phyloP scores from a whole-genome alignment of 1,139 yeast species.

The Debaryomyces nepalensis region DNA sequence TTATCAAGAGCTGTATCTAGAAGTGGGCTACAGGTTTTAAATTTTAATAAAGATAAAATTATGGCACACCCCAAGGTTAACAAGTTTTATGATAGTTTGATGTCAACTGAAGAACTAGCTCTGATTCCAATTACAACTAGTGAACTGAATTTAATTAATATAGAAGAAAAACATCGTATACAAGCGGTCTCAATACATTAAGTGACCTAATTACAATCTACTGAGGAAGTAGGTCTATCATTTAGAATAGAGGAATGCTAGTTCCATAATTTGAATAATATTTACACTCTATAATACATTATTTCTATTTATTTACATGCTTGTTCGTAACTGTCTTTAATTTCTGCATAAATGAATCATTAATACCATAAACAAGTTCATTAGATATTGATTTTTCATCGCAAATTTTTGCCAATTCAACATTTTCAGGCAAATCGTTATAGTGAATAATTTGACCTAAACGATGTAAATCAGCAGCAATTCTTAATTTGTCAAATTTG shows the following conservation, averaged over 20 bases:
- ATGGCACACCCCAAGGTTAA: conserved; percentile 66
- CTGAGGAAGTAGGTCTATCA: no score
- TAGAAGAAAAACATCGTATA: not conserved
- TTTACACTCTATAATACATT: conserved; percentile 4
- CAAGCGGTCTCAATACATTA: not conserved
- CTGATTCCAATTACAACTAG: not conserved
- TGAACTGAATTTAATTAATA: not conserved
- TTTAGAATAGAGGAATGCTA: no score
- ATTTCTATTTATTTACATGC: conserved; percentile 9
- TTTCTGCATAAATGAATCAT: conserved; percentile 1
- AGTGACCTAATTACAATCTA: no score
- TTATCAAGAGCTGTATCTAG: conserved; percentile 83
- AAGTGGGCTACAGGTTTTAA: conserved; percentile 75
- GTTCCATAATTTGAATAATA: conserved; percentile 2
- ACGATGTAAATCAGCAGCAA: conserved; percentile 17
- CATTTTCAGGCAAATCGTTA: conserved; percentile 16
- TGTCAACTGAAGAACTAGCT: conserved; percentile 25
- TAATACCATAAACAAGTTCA: conserved; percentile 2
- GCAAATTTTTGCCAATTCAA: conserved; percentile 3
- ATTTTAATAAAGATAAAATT: conserved; percentile 63
- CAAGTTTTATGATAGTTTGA: conserved; percentile 55
- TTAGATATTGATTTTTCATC: conserved; percentile 1
- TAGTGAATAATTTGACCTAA: conserved; percentile 23
- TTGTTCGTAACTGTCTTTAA: not conserved
- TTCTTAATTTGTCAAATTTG: not conserved